phyloP scores from a whole-genome alignment of 352 stramenopile species.

The Thalassiosira mediterranea region DNA sequence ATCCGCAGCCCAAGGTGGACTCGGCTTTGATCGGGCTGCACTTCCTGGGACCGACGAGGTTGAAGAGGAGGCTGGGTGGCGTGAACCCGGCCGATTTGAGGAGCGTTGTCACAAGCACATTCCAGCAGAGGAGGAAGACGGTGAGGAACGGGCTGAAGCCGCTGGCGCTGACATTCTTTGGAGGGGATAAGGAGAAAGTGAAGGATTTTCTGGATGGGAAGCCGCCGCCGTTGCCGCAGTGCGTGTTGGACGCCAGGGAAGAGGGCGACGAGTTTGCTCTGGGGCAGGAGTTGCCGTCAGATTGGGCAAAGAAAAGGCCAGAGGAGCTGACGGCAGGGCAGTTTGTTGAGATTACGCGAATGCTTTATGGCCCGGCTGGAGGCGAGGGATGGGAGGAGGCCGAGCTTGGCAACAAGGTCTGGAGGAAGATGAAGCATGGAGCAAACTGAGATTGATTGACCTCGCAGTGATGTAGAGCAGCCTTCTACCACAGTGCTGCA shows the following conservation, averaged over 20 bases:
- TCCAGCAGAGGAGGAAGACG: slow-evolving; percentile 88
- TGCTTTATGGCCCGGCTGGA: slow-evolving; percentile 69
- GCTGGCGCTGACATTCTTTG: slow-evolving; percentile 53
- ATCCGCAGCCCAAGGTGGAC: slow-evolving; percentile 89
- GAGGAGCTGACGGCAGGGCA: slow-evolving; percentile 86
- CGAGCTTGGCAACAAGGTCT: slow-evolving; percentile 78
- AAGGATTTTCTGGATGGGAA: slow-evolving; percentile 57
- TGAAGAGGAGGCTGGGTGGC: slow-evolving; percentile 67
- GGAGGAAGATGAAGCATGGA: slow-evolving; percentile 85
- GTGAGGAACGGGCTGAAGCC: slow-evolving; percentile 86
- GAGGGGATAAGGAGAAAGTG: slow-evolving; percentile 53
- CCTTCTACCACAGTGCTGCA: background rate
- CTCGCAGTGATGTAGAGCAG: background rate
- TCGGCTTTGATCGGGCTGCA: slow-evolving; percentile 82
- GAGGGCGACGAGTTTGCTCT: slow-evolving; percentile 76
- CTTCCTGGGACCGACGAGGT: slow-evolving; percentile 70
- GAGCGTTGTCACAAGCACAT: slow-evolving; percentile 84
- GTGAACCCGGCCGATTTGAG: slow-evolving; percentile 82
- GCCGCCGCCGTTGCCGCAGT: slow-evolving; percentile 70
- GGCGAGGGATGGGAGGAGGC: slow-evolving; percentile 29
- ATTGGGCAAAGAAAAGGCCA: slow-evolving; percentile 84
- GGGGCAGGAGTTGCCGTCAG: slow-evolving; percentile 64
- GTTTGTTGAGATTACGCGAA: slow-evolving; percentile 87
- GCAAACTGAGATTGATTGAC: background rate
- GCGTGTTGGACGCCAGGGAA: slow-evolving; percentile 47